Percentiles rank a stretch among this genome's conserved stretches.
These are phyloP conservation scores for Fragaria vesca DNA, from an alignment of 306 rosid species.

Conservation along the genomic window DNA sequence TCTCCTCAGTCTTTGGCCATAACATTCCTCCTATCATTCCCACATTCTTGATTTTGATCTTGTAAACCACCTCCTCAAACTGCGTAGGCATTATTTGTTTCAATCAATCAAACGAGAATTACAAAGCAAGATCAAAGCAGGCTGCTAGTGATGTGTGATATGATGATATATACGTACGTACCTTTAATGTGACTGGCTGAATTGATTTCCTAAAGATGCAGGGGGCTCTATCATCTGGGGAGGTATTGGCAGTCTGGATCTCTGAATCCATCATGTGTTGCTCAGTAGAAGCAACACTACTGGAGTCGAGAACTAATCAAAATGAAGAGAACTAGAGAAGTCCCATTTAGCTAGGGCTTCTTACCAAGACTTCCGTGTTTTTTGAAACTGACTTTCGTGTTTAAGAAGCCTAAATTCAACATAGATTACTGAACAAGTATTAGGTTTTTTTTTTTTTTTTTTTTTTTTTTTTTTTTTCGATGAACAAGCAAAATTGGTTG, in stretches of 20 bases:
- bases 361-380: background rate
- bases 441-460: too few relatives aligned
- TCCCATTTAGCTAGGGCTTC: background rate
- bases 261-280: background rate
- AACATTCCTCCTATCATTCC: background rate
- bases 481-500: background rate
- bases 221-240: background rate
- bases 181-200: background rate
- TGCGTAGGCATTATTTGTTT: constrained; percentile 11
- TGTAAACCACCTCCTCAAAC: constrained; percentile 58
- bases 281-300: background rate
- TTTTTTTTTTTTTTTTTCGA: too few relatives aligned
- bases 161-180: background rate
- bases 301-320: background rate
- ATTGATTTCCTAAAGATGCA: background rate
- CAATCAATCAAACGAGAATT: background rate
- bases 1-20: constrained; percentile 18
- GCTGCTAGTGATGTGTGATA: background rate
- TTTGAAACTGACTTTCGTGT: background rate
- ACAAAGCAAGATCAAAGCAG: background rate
- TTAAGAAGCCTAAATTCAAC: background rate
- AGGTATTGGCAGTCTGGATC: background rate
- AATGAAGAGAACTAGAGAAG: background rate
- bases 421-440: too few relatives aligned
- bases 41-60: constrained; percentile 35